Base-by-base conservation (phyloP, 2,329 filamentous ascomycete species). In the Sordariomycetes sp. region DNA sequence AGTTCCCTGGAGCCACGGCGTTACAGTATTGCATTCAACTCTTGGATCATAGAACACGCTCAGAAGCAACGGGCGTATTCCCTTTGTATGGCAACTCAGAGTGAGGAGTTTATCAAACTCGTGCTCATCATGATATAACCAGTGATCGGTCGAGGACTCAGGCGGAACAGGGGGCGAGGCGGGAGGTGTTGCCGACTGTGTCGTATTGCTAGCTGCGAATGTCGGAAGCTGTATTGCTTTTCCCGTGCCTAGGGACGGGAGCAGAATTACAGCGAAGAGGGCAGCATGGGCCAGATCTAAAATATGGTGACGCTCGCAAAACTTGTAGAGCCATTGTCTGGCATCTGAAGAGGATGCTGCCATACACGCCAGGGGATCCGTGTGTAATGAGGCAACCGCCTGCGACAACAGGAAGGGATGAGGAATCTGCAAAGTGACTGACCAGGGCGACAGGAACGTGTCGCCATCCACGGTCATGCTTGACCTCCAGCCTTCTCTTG, bases 1-100 rank as follows among this genome's bases (percentile, higher is more conserved):
- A 17, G 60, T 55, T 57, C 65, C 63, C 56, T 68, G 62, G 8
- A 69, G 56, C 65, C 64, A 69, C 54, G 64, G 61, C 35, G 62
- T 63, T n/a, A 61, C 62, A 3, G 60, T 57, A 58, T 69, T 68
- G 59, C 64, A 68, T 35, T 65, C 57, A 5, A 69, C 58, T 10
- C 28, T 57, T 2, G 62, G 61, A 17, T 67, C 62, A 55, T 64
- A 67, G 58, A 68, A 67, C 32, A 60, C 59, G 42, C 63, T 65
- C 1, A 65, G 61, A 10, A 69, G 58, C 48, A 67, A 61, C 10
- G 63, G 58, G 3, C 58, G 58, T 42, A 67, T 61, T 17, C 63
- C 64, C 55, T 54, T 59, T 20, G 54, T 60, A 53, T 64, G 56
- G 58, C 63, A 66, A 56, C 64, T 65, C 25, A 65, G 50, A 42